Base-by-base conservation (phyloP, 129 eudicot genomes). In the Helichrysum umbraculigerum region DNA sequence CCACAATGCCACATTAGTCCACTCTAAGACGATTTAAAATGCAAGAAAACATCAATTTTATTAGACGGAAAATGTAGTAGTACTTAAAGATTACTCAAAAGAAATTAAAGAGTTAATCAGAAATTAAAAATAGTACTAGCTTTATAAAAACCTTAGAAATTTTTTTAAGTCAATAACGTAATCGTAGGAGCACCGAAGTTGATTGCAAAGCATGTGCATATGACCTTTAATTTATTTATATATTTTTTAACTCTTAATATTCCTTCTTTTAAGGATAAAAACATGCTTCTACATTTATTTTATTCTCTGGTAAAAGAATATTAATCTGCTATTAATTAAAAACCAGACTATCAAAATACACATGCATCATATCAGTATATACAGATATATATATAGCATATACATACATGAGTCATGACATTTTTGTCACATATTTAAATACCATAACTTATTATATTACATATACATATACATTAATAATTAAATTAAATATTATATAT, bases 161-260 rank as follows among this genome's bases (percentile, higher is more conserved):
- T 9, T 15, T 14, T 28, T 7, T 6, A 37, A n/a, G 79, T 63
- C 65, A 65, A 75, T 50, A 75, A 39, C 76, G 65, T 65, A 51
- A 65, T 8, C 79, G 79, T 66, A 54, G 63, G 28, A 78, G 28
- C 72, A 69, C 82, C 77, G 82, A 52, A 62, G 66, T 33, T 62
- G 54, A 71, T 70, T 78, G 16, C 52, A 47, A 32, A 71, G 64
- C 77, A 78, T 71, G 77, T 71, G 77, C 82, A 71, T 25, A 25
- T 61, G 39, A n/a, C 19, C 64, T 78, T 61, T 70, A 1, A 30
- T 42, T 70, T 66, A 52, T 29, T 69, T 58, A 17, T 74, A 30
- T 5, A n/a, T 22, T 59, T 20, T 62, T 59, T 2, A n/a, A 77
- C 25, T 0, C 37, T 20, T 39, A 37, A 21, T 29, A 37, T 78